These are phyloP conservation scores for Metschnikowia chrysomelidarum DNA, from an alignment of 805 yeast species.

Conservation along the genomic window DNA sequence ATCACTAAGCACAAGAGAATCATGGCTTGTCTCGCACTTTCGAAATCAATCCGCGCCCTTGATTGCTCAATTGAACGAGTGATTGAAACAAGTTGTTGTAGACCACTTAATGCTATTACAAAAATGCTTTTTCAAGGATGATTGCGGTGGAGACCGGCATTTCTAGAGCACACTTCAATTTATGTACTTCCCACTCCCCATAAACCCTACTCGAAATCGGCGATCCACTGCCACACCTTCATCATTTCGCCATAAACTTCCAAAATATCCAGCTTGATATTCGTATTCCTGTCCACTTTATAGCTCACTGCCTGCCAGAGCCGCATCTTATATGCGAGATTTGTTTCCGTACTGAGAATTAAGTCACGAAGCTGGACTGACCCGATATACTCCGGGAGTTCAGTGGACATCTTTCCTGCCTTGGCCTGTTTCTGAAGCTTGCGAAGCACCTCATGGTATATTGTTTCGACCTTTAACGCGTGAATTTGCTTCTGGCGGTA, in stretches of 20 bases:
- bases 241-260: slow-evolving; percentile 87
- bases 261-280: slow-evolving; percentile 56
- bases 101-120: too few species aligned
- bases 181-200: too few species aligned
- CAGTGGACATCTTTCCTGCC: slow-evolving; percentile 24
- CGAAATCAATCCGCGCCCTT: too few species aligned
- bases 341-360: slow-evolving; percentile 43
- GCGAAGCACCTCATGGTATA: slow-evolving; percentile 47
- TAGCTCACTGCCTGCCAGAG: slow-evolving; percentile 60
- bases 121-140: neutral
- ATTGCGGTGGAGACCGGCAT: too few species aligned
- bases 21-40: too few species aligned
- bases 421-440: slow-evolving; percentile 50
- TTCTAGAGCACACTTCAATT: too few species aligned
- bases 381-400: slow-evolving; percentile 52
- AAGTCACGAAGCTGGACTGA: slow-evolving; percentile 72
- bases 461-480: slow-evolving; percentile 41
- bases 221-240: slow-evolving; percentile 85
- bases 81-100: too few species aligned
- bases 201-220: slow-evolving; percentile 11
- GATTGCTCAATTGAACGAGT: too few species aligned
- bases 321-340: slow-evolving; percentile 31
- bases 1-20: too few species aligned
- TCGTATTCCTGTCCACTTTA: slow-evolving; percentile 62
- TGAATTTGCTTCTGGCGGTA: slow-evolving; percentile 36